These are phyloP conservation scores for Gossypium sturtianum DNA, from an alignment of 345 rosid species.

Conservation along the genomic window DNA sequence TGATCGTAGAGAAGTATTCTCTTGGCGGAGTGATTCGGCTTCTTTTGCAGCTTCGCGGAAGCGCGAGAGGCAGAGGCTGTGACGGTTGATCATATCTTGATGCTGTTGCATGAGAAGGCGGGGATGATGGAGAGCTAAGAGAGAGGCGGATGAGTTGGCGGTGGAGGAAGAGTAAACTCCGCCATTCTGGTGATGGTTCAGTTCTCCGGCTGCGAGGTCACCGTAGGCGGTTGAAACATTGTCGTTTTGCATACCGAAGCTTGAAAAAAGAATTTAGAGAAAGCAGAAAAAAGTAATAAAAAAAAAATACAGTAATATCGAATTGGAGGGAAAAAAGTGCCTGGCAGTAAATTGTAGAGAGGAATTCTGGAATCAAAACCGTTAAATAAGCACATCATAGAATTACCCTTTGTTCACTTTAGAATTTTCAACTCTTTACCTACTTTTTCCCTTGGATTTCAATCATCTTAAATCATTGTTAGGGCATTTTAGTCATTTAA, in stretches of 20 bases:
- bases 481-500: not conserved
- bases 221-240: conserved; percentile 13
- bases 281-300: not conserved
- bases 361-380: not conserved
- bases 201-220: not conserved
- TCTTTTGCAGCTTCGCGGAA: conserved; percentile 36
- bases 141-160: not conserved
- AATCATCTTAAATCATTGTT: not conserved
- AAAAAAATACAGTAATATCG: no score
- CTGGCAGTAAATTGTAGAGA: not conserved
- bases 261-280: not conserved
- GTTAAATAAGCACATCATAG: not conserved
- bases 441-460: not conserved
- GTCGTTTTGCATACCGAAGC: not conserved
- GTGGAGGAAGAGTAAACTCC: conserved; percentile 16
- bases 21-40: conserved; percentile 33
- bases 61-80: conserved; percentile 35
- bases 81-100: conserved; percentile 45
- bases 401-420: not conserved
- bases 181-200: conserved; percentile 11
- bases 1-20: conserved; percentile 36
- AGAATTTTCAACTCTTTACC: not conserved
- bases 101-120: conserved; percentile 33
- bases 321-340: not conserved
- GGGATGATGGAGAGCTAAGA: conserved; percentile 17